These are phyloP conservation scores for Candida cerambycidarum DNA, from an alignment of 805 yeast genomes.

Conservation along the genomic window DNA sequence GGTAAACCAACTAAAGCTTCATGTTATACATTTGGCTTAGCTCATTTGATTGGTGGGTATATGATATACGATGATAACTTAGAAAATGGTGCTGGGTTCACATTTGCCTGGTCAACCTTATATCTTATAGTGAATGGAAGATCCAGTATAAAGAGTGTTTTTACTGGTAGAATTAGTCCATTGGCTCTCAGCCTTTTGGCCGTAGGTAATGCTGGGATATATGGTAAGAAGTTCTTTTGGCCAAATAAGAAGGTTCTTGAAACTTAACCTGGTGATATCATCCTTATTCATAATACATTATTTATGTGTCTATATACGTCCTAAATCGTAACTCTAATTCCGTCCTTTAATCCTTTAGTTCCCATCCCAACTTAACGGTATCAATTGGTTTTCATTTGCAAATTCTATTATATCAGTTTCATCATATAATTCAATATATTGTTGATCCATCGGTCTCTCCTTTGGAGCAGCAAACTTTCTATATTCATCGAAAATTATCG, in stretches of 20 bases:
- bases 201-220: slow-evolving; percentile 57
- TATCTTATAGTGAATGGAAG: slow-evolving; percentile 72
- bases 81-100: slow-evolving; percentile 77
- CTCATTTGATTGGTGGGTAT: slow-evolving; percentile 66
- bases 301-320: not conserved
- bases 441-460: slow-evolving; percentile 93
- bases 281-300: not conserved
- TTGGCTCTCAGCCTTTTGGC: slow-evolving; percentile 59
- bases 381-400: slow-evolving; percentile 54
- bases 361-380: slow-evolving; percentile 66
- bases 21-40: slow-evolving; percentile 59
- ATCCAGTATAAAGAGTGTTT: slow-evolving; percentile 50
- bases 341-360: not conserved
- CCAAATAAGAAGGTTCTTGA: slow-evolving; percentile 14
- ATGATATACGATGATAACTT: slow-evolving; percentile 76
- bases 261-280: too few species aligned
- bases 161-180: slow-evolving; percentile 63
- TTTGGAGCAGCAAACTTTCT: slow-evolving; percentile 93
- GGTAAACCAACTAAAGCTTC: slow-evolving; percentile 39
- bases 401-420: slow-evolving; percentile 56
- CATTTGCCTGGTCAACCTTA: slow-evolving; percentile 76
- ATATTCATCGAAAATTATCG: slow-evolving; percentile 95
- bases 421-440: slow-evolving; percentile 87
- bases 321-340: not conserved
- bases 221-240: slow-evolving; percentile 71